phyloP scores from a whole-genome alignment of 192 early-diverging fungal genomes.

The Dispira parvispora region DNA sequence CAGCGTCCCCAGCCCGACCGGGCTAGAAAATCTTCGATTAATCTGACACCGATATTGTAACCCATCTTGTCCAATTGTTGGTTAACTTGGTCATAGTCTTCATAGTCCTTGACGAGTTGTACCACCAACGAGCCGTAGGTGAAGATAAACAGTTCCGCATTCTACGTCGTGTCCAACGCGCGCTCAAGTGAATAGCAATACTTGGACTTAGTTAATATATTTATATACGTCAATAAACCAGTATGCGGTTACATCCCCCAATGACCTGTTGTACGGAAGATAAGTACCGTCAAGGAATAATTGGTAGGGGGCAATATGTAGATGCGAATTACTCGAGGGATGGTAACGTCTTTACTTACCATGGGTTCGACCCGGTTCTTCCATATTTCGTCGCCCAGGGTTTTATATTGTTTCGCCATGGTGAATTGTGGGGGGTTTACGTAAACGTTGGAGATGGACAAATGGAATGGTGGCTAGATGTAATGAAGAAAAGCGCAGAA shows the following conservation, averaged over 20 bases:
- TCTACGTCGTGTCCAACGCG: no score
- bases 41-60: conserved; percentile 88
- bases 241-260: no score
- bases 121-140: conserved; percentile 96
- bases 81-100: conserved; percentile 86
- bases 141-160: conserved; percentile 88
- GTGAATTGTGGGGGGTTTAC: background rate
- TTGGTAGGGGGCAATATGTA: background rate
- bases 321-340: background rate
- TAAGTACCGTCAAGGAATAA: no score
- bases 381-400: conserved; percentile 90
- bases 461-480: background rate
- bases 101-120: conserved; percentile 85
- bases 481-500: background rate
- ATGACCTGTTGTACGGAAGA: no score
- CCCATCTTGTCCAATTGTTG: conserved; percentile 98
- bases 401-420: conserved; percentile 53
- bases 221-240: no score
- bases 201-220: no score
- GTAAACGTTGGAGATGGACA: no score
- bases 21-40: conserved; percentile 96
- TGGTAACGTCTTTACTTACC: conserved; percentile 28
- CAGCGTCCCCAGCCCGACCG: conserved; percentile 61
- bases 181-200: no score
- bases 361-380: conserved; percentile 89